Percentiles rank a stretch among this genome's conserved stretches.
Evolutionary conservation across 495 filamentous ascomycete species (phyloP).

Genomic region (Amphirosellinia nigrospora): DNA sequence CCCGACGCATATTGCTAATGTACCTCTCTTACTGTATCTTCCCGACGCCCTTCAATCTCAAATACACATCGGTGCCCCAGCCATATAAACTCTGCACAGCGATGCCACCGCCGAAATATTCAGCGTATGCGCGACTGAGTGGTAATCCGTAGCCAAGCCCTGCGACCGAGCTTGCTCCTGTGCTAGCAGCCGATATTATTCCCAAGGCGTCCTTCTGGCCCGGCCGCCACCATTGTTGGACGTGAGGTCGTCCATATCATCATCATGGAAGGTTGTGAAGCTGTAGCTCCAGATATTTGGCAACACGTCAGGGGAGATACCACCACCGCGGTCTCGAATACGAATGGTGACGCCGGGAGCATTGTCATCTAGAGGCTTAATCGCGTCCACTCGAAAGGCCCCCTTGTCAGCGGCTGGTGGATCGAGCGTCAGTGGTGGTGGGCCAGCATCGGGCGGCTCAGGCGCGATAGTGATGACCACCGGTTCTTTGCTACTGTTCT

Average conservation of each 20-base stretch:
- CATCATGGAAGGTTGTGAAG: constrained; percentile 90
- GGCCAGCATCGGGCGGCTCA: constrained; percentile 62
- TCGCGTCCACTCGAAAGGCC: constrained; percentile 52
- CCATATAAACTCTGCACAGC: constrained; percentile 92
- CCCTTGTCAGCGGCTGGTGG: constrained; percentile 65
- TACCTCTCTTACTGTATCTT: constrained; percentile 48
- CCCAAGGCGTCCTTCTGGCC: constrained; percentile 69
- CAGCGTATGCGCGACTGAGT: constrained; percentile 90
- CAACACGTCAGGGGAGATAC: constrained; percentile 80
- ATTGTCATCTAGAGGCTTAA: constrained; percentile 63
- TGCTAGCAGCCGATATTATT: constrained; percentile 70
- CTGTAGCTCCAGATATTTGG: constrained; percentile 94
- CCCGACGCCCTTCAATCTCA: constrained; percentile 84
- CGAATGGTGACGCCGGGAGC: constrained; percentile 92
- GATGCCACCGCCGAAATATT: constrained; percentile 98
- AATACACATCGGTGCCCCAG: constrained; percentile 74
- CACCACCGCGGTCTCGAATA: constrained; percentile 93
- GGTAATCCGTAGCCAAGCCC: constrained; percentile 91
- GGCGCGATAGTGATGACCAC: constrained; percentile 93
- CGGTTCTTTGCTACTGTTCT: constrained; percentile 64
- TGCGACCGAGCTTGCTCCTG: constrained; percentile 78
- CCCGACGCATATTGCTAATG: neutral
- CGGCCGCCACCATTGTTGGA: constrained; percentile 34
- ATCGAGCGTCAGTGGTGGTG: constrained; percentile 68
- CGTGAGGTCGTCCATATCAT: constrained; percentile 50